Conservation (phyloP, 768 basidiomycete genomes). For the Pulveroboletus sp. region DNA sequence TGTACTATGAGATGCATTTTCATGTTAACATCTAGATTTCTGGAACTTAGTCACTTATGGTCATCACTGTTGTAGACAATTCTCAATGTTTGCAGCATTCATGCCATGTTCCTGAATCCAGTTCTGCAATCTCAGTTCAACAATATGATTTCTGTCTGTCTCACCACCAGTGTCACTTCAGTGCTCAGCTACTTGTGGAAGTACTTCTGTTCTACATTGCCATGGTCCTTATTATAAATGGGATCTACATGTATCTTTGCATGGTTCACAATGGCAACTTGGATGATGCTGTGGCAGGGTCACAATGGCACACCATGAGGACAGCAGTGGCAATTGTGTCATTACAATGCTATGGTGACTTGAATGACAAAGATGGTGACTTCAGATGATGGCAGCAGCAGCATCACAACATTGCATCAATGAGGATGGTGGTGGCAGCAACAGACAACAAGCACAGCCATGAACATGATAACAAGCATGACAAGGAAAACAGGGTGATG, state of each 20-base stretch:
- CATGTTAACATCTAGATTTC: background rate
- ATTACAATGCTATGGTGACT: no score
- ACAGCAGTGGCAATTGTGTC: no score
- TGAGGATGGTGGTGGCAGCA: no score
- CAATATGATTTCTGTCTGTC: constrained; percentile 53
- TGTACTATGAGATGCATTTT: constrained; percentile 77
- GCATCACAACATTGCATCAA: no score
- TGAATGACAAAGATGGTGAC: no score
- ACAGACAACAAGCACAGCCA: no score
- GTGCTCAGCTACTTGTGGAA: constrained; percentile 87
- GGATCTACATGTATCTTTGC: constrained; percentile 79
- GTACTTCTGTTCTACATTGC: constrained; percentile 91
- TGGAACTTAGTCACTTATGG: background rate
- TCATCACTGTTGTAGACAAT: constrained; percentile 47
- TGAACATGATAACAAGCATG: no score
- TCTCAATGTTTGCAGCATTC: constrained; percentile 79
- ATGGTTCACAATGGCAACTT: no score
- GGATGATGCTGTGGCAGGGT: no score
- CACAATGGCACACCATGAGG: no score
- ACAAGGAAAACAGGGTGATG: no score
- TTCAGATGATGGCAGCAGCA: no score
- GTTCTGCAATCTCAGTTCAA: constrained; percentile 72
- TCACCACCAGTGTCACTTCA: constrained; percentile 66
- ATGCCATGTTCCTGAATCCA: constrained; percentile 78
- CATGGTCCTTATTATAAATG: constrained; percentile 75